Evolutionary conservation across 805 yeast species (phyloP).

Genomic region (Teunomyces barrocoloradensis): DNA sequence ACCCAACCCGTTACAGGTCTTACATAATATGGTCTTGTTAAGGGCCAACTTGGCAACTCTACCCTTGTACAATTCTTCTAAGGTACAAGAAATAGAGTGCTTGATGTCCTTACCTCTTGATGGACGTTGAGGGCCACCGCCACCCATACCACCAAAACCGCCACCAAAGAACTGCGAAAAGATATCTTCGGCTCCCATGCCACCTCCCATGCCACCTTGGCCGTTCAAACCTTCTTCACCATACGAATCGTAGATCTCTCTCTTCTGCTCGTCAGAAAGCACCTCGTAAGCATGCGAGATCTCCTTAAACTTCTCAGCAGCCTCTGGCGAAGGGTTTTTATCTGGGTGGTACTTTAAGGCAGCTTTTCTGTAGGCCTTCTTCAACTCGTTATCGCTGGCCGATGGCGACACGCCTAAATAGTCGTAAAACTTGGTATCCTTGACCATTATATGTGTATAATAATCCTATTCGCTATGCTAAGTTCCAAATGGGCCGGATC

Average conservation of each 20-base stretch:
- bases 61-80: constrained; percentile 94
- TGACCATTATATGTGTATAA: constrained; percentile 50
- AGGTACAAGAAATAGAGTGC: constrained; percentile 78
- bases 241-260: constrained; percentile 82
- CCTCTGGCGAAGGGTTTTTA: constrained; percentile 81
- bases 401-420: constrained; percentile 66
- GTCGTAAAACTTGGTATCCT: constrained; percentile 77
- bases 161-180: constrained; percentile 81
- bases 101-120: constrained; percentile 86
- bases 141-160: constrained; percentile 56
- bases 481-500: background rate
- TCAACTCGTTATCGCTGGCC: constrained; percentile 69
- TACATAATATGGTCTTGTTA: constrained; percentile 87
- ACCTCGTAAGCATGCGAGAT: constrained; percentile 84
- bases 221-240: constrained; percentile 92
- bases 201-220: constrained; percentile 62
- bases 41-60: constrained; percentile 91
- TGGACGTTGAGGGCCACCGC: constrained; percentile 70
- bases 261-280: constrained; percentile 83
- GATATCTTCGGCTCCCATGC: constrained; percentile 67
- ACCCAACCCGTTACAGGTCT: constrained; percentile 89
- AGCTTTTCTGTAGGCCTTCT: constrained; percentile 78
- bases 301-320: constrained; percentile 93
- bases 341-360: constrained; percentile 84
- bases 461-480: background rate